Evolutionary conservation across 768 basidiomycete genomes (phyloP), one percentile per base, ranked within the genome.

Genomic region (Russula foetens): DNA sequence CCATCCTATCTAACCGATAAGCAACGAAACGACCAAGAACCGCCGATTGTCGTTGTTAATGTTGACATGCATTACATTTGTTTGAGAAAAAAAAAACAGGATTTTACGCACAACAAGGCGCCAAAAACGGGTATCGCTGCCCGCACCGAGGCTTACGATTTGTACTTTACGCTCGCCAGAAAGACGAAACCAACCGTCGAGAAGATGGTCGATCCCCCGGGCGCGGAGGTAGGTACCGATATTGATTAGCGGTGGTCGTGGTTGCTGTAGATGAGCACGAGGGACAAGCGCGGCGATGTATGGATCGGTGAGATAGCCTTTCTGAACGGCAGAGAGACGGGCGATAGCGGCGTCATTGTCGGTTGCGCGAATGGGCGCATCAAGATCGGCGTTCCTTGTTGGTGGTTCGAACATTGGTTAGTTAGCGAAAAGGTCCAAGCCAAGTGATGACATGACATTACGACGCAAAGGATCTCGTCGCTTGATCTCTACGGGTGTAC

Each of bases 111-210:
- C 92, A 75, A 79, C 81, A 67, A 96, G 75, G 58, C 94, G 79
- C 94, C 96, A 99, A 71, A 90, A 98, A 55, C 97, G 77, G 2
- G 93, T 93, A 74, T 99, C 97, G 67, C 92, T 98, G 24, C 97
- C 97, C 2, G 95, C 89, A 0, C 97, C 97, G 31, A 98, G 72
- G 72, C 91, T 96, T n/a, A 98, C 81, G 56, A 98, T 86, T 77
- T 98, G 97, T 65, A 83, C 85, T 59, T 70, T 70, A 61, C 72
- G 77, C n/a, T 73, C 77, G 9, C 75, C 75, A 23, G 67, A 68
- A 44, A 71, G 69, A 1, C 79, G 77, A 19, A 78, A 66, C 19
- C 75, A 71, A 23, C 92, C 66, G 81, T 83, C 73, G 0, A 95
- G 83, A 14, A 96, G 81, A 41, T 74, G 72, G 67, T 97, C 97